Conservation (phyloP, 129 eudicot genomes). For the Logfia minima region DNA sequence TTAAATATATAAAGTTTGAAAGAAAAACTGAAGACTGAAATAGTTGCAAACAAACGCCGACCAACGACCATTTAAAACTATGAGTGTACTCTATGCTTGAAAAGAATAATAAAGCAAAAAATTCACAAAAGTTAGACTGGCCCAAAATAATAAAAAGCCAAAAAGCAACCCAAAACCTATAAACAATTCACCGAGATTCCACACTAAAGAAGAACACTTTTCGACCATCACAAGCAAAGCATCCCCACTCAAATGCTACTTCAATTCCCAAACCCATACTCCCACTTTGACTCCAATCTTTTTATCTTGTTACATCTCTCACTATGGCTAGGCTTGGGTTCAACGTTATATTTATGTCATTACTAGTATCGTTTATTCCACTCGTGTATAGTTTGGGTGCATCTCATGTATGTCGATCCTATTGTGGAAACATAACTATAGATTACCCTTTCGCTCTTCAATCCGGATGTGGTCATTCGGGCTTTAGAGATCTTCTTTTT, state of each 20-base stretch:
- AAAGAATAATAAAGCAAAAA: conserved; percentile 36
- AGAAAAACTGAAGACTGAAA: background rate
- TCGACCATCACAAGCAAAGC: conserved; percentile 53
- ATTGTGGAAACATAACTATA: conserved; percentile 80
- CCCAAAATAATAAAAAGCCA: conserved; percentile 1
- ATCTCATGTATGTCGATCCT: conserved; percentile 66
- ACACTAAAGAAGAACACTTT: conserved; percentile 34
- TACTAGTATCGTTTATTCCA: conserved; percentile 22
- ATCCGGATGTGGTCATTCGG: conserved; percentile 90
- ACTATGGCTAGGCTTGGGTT: conserved; percentile 41
- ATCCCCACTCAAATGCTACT: conserved; percentile 37
- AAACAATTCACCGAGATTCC: conserved; percentile 56
- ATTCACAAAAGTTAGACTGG: conserved; percentile 25
- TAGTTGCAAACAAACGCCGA: background rate
- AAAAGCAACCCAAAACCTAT: conserved; percentile 38
- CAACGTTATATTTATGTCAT: conserved; percentile 10
- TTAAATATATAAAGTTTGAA: too few species aligned
- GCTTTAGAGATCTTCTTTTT: conserved; percentile 69
- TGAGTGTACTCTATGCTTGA: background rate
- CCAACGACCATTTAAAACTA: background rate
- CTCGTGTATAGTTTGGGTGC: conserved; percentile 31
- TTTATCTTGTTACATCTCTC: conserved; percentile 18
- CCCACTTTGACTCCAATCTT: conserved; percentile 19
- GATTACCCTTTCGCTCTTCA: conserved; percentile 83
- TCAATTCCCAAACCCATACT: conserved; percentile 20